These are phyloP conservation scores for Exophiala alcalophila DNA, from an alignment of 2,329 filamentous ascomycete genomes.

Conservation along the genomic window DNA sequence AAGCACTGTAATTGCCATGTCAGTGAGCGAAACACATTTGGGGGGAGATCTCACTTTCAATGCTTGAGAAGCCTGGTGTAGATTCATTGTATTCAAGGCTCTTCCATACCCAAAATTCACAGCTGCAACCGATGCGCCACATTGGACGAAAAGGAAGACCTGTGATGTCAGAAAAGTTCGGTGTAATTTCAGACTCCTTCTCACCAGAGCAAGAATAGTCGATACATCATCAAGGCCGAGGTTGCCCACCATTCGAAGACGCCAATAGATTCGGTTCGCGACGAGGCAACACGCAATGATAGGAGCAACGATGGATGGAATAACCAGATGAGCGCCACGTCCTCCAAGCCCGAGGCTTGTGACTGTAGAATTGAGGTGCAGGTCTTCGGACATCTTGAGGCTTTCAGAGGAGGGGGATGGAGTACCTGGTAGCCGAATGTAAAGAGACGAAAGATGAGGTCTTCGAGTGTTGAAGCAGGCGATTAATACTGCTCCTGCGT, in stretches of 20 bases:
- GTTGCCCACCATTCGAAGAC: conserved; percentile 26
- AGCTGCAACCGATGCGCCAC: conserved; percentile 31
- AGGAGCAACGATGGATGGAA: conserved; percentile 31
- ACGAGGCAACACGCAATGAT: conserved; percentile 30
- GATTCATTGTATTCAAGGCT: conserved; percentile 24
- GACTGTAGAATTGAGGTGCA: conserved; percentile 4
- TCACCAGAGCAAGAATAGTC: conserved; percentile 33
- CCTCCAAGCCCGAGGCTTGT: conserved; percentile 21
- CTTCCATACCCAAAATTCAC: conserved; percentile 36
- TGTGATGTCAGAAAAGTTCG: conserved; percentile 15
- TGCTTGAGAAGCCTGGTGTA: conserved; percentile 29
- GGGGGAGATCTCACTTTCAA: conserved; percentile 13
- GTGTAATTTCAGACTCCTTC: background rate
- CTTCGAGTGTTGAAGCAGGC: conserved; percentile 1
- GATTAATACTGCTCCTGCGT: background rate
- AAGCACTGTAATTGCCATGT: conserved; percentile 41
- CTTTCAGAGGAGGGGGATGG: background rate
- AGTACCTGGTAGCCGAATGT: background rate
- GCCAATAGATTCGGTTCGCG: conserved; percentile 31
- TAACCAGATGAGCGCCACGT: conserved; percentile 28
- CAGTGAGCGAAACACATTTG: background rate
- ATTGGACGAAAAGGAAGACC: conserved; percentile 32
- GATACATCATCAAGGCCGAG: conserved; percentile 33
- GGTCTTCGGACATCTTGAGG: conserved; percentile 8
- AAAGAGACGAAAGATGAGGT: too few relatives aligned